Evolutionary conservation across 23 red algal genomes (phyloP).

Genomic region (Gracilaria gracilis): DNA sequence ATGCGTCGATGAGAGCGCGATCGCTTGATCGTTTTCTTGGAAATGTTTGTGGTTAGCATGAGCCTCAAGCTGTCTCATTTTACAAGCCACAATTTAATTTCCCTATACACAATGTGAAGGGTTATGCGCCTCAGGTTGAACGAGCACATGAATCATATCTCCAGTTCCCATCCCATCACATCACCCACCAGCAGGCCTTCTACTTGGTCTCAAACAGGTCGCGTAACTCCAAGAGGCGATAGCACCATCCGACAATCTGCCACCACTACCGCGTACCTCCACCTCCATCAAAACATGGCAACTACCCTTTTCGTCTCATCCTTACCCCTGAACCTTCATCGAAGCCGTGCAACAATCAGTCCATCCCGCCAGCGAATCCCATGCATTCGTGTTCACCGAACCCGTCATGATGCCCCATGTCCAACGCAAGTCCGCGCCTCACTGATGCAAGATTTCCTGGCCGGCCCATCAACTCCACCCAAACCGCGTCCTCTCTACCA

Average conservation of each 20-base stretch:
- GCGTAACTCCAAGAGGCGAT: too few species aligned
- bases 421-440: slow-evolving; percentile 13
- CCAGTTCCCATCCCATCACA: too few species aligned
- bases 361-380: not conserved
- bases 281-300: too few species aligned
- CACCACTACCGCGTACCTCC: too few species aligned
- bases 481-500: slow-evolving; percentile 63
- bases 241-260: too few species aligned
- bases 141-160: not conserved
- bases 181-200: not conserved
- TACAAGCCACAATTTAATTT: too few species aligned
- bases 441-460: slow-evolving; percentile 45
- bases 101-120: too few species aligned
- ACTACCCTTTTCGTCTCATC: not conserved
- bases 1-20: too few species aligned
- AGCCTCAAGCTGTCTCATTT: too few species aligned
- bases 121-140: not conserved
- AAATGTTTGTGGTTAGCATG: too few species aligned
- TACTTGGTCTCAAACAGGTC: too few species aligned
- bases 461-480: slow-evolving; percentile 53
- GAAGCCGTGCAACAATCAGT: not conserved
- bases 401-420: not conserved
- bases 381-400: not conserved
- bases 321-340: not conserved
- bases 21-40: too few species aligned